Conservation (phyloP, 805 yeast genomes). For the Pichia insulana region DNA sequence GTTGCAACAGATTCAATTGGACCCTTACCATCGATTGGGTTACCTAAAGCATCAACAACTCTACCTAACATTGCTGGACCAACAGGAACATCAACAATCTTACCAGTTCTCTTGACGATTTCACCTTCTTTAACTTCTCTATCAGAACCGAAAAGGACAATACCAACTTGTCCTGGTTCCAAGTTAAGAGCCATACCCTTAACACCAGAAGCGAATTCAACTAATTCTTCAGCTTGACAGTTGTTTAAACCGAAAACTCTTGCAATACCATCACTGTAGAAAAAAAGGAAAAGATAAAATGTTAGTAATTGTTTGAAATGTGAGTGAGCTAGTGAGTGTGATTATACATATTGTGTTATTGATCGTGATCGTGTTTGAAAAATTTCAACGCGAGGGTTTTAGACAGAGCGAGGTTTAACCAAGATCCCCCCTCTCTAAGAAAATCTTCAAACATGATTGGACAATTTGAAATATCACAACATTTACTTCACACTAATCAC, state of each 20-base stretch:
- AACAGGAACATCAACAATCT: constrained; percentile 97
- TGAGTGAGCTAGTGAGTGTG: neutral
- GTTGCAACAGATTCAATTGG: constrained; percentile 81
- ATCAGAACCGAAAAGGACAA: constrained; percentile 99
- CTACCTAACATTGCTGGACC: constrained; percentile 98
- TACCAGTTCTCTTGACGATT: constrained; percentile 98
- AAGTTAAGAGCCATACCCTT: constrained; percentile 99
- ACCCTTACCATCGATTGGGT: constrained; percentile 99
- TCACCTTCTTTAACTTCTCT: constrained; percentile 98
- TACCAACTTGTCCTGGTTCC: constrained; percentile 99
- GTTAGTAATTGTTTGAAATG: constrained; percentile 2
- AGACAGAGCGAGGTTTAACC: too few species aligned
- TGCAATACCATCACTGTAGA: constrained; percentile 96
- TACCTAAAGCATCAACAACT: constrained; percentile 98
- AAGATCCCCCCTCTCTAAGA: too few species aligned
- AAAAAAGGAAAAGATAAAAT: neutral
- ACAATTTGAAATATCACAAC: neutral
- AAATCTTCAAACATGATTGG: neutral
- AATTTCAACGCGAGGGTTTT: neutral
- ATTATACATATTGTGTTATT: too few species aligned
- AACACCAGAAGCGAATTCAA: constrained; percentile 98
- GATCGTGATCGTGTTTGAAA: neutral
- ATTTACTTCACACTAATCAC: neutral
- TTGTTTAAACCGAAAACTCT: constrained; percentile 99
- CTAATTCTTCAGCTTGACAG: constrained; percentile 99